phyloP scores from a whole-genome alignment of 2,329 filamentous ascomycete species.

The Parasarocladium wereldwijsianum region DNA sequence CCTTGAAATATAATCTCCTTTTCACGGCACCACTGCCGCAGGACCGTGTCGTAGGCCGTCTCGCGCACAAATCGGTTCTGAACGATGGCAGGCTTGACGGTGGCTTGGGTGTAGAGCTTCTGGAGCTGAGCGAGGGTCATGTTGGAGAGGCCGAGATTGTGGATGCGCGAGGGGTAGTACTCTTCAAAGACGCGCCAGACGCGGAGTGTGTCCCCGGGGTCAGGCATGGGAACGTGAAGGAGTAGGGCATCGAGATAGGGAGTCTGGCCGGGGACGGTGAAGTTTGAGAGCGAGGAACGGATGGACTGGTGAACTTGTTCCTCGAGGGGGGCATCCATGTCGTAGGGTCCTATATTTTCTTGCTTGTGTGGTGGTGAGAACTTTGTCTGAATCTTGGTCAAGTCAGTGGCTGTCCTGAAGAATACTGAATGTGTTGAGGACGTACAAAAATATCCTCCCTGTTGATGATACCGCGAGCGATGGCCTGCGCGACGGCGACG shows the following conservation, averaged over 20 bases:
- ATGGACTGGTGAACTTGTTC: conserved; percentile 56
- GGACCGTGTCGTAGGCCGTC: conserved; percentile 41
- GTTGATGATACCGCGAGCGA: conserved; percentile 41
- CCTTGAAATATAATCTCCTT: conserved; percentile 31
- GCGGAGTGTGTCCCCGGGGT: conserved; percentile 33
- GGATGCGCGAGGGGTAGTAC: conserved; percentile 50
- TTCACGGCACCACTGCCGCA: conserved; percentile 37
- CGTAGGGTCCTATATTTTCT: conserved; percentile 46
- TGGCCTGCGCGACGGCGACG: conserved; percentile 46
- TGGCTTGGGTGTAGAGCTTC: conserved; percentile 29
- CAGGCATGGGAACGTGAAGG: conserved; percentile 46
- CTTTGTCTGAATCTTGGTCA: conserved; percentile 77
- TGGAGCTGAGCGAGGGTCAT: conserved; percentile 42
- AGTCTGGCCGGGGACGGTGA: conserved; percentile 26
- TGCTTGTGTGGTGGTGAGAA: conserved; percentile 55
- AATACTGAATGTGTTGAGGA: no score
- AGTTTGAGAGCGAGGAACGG: conserved; percentile 48
- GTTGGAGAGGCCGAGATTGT: conserved; percentile 63
- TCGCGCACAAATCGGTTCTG: conserved; percentile 60
- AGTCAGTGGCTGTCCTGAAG: no score
- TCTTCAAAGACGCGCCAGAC: conserved; percentile 53
- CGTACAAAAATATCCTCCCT: conserved; percentile 47
- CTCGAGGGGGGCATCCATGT: conserved; percentile 37
- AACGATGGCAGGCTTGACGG: conserved; percentile 39
- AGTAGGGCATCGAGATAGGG: conserved; percentile 58